Conservation (phyloP, 2,329 filamentous ascomycete genomes). For the Coniella lustricola region DNA sequence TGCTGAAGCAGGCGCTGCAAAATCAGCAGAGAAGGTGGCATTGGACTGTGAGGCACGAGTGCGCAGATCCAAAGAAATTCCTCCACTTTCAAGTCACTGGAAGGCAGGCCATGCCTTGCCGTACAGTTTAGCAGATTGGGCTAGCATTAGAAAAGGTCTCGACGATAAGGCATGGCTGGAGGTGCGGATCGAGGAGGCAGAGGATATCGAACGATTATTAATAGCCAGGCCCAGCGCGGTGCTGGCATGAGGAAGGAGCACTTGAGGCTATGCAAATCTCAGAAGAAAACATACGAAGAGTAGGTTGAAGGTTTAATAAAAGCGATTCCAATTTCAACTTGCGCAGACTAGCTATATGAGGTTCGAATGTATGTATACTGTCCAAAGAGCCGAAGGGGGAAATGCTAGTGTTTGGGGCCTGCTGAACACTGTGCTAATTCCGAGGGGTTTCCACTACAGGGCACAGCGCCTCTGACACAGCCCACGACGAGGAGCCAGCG, state of each 20-base stretch:
- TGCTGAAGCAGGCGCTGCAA: not conserved
- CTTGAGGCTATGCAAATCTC: no score
- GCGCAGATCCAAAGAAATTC: not conserved
- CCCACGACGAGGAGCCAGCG: no score
- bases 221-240: slow-evolving; percentile 1
- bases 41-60: not conserved
- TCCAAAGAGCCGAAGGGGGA: no score
- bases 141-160: slow-evolving; percentile 1
- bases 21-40: not conserved
- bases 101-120: slow-evolving; percentile 14
- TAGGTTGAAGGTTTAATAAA: no score
- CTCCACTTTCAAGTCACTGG: slow-evolving; percentile 11
- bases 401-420: no score
- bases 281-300: no score
- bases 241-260: not conserved
- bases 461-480: no score
- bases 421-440: no score
- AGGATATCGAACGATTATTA: not conserved
- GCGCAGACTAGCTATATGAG: no score
- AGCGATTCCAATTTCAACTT: no score
- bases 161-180: slow-evolving; percentile 14
- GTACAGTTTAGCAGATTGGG: slow-evolving; percentile 12
- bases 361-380: no score
- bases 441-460: no score
- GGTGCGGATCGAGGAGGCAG: slow-evolving; percentile 5